Evolutionary conservation across 768 basidiomycete species (phyloP).

Genomic region (Lentinula guzmanii): DNA sequence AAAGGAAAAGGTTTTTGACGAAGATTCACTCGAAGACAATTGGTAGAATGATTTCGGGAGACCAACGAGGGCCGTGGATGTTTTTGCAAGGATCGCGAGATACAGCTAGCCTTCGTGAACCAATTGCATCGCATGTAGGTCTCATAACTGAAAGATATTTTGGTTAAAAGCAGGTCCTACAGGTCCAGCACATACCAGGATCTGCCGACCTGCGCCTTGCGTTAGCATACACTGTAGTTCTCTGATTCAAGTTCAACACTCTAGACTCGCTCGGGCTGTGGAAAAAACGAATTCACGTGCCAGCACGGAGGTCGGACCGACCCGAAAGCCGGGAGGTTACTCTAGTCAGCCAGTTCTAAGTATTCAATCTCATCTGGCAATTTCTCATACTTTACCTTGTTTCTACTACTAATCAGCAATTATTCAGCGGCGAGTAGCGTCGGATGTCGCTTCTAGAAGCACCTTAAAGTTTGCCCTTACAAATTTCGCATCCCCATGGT

Average conservation of each 20-base stretch:
- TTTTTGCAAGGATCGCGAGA: background rate
- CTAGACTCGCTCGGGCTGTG: too few relatives aligned
- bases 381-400: too few relatives aligned
- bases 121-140: slow-evolving; percentile 9
- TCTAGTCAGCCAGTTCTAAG: too few relatives aligned
- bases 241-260: background rate
- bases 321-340: too few relatives aligned
- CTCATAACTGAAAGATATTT: background rate
- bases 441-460: too few relatives aligned
- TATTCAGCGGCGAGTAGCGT: too few relatives aligned
- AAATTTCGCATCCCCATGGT: too few relatives aligned
- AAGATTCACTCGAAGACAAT: background rate
- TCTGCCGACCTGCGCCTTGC: background rate
- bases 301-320: too few relatives aligned
- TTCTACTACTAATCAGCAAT: too few relatives aligned
- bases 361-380: too few relatives aligned
- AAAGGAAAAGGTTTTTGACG: background rate
- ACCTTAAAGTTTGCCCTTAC: too few relatives aligned
- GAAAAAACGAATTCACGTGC: background rate
- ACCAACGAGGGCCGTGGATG: background rate
- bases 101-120: slow-evolving; percentile 7
- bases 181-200: background rate
- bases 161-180: background rate
- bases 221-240: background rate
- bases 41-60: background rate